These are phyloP conservation scores for Sporothrix humicola DNA, from an alignment of 2,329 filamentous ascomycete genomes.

Conservation along the genomic window DNA sequence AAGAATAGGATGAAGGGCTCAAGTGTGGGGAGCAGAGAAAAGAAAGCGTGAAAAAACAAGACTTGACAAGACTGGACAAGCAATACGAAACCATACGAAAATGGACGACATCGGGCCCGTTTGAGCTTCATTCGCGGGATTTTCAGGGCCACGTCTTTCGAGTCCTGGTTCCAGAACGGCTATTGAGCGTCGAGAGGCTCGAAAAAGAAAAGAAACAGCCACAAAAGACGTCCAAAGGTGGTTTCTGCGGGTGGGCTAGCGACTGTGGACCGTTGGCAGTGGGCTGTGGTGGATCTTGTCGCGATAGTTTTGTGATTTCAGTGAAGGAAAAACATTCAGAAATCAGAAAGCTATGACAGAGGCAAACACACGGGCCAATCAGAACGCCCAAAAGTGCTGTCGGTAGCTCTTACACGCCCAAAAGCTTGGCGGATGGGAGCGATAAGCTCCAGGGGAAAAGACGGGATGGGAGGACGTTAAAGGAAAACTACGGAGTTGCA, in stretches of 20 bases:
- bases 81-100: background rate
- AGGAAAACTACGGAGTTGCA: constrained; percentile 14
- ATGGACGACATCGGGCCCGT: background rate
- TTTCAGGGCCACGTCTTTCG: background rate
- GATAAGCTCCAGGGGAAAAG: constrained; percentile 13
- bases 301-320: background rate
- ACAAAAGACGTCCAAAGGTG: background rate
- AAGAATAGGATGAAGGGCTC: background rate
- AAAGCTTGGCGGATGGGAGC: background rate
- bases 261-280: background rate
- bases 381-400: background rate
- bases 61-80: background rate
- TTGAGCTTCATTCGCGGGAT: background rate
- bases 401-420: background rate
- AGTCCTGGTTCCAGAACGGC: background rate
- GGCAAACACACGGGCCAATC: background rate
- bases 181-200: background rate
- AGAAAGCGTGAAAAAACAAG: no score
- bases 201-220: background rate
- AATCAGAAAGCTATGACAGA: background rate
- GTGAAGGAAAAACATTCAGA: background rate
- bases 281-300: constrained; percentile 1
- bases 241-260: background rate
- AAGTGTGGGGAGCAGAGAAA: background rate
- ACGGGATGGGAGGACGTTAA: background rate